Percentiles rank a stretch among this genome's conserved stretches.
These are phyloP conservation scores for Spiromastix sp. DNA, from an alignment of 2,329 filamentous ascomycete species.

Conservation along the genomic window DNA sequence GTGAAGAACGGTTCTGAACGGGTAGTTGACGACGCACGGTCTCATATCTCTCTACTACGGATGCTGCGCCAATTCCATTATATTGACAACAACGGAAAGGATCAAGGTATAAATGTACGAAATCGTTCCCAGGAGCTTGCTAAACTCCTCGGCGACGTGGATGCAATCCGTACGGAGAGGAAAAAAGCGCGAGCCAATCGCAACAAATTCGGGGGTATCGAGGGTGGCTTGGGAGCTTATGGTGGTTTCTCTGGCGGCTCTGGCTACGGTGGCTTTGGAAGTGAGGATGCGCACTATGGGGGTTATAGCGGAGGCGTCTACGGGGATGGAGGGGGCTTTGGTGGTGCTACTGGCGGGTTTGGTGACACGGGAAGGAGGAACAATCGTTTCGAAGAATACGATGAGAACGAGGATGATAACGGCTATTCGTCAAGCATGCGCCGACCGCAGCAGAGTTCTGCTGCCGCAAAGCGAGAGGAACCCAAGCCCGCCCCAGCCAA, in stretches of 20 bases:
- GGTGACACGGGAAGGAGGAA: conserved; percentile 50
- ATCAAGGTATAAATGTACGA: conserved; percentile 94
- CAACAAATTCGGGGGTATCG: conserved; percentile 91
- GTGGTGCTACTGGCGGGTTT: conserved; percentile 65
- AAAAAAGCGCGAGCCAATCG: conserved; percentile 88
- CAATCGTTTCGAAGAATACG: conserved; percentile 91
- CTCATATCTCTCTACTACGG: conserved; percentile 88
- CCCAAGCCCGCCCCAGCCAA: conserved; percentile 65
- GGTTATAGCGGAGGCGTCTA: conserved; percentile 69
- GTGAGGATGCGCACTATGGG: conserved; percentile 56
- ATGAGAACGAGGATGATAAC: conserved; percentile 80
- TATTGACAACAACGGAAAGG: conserved; percentile 93
- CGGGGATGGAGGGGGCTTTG: conserved; percentile 91
- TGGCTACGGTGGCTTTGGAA: conserved; percentile 86
- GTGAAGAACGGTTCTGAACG: conserved; percentile 97
- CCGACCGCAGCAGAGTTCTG: conserved; percentile 34
- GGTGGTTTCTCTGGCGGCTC: conserved; percentile 44
- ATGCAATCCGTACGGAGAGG: conserved; percentile 45
- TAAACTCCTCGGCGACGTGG: conserved; percentile 73
- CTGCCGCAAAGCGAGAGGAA: conserved; percentile 30
- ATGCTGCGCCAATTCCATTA: conserved; percentile 98
- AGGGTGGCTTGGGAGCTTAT: conserved; percentile 45
- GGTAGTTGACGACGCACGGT: conserved; percentile 92
- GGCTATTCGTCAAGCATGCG: conserved; percentile 42
- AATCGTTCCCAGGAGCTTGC: conserved; percentile 93